These are phyloP conservation scores for Hymenoscyphus linearis DNA, from an alignment of 2,329 filamentous ascomycete genomes.

Conservation along the genomic window DNA sequence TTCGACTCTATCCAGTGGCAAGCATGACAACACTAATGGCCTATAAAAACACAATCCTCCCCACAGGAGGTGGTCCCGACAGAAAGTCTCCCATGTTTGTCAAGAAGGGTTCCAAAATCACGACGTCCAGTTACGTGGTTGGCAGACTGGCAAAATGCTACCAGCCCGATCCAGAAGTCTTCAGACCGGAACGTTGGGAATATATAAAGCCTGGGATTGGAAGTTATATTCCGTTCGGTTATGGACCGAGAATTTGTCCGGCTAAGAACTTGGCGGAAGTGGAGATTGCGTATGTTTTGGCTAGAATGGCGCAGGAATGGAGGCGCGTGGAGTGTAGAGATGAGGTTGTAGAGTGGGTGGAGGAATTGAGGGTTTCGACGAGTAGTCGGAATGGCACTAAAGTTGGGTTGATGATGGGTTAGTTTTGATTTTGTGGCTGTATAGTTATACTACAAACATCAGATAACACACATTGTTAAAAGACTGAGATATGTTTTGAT, in stretches of 20 bases:
- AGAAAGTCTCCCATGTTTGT: conserved; percentile 26
- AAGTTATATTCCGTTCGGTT: conserved; percentile 4
- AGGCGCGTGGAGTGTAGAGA: conserved; percentile 17
- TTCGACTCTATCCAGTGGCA: conserved; percentile 47
- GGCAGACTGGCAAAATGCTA: conserved; percentile 16
- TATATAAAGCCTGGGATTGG: conserved; percentile 7
- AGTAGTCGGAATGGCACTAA: conserved; percentile 6
- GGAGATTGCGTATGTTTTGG: conserved; percentile 5
- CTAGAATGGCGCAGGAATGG: conserved; percentile 2
- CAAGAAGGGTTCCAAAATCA: conserved; percentile 18
- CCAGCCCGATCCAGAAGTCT: conserved; percentile 33
- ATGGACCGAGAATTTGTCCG: conserved; percentile 5
- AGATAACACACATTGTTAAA: too few species aligned
- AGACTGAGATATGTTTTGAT: too few species aligned
- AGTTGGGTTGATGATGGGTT: not conserved
- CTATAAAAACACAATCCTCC: conserved; percentile 36
- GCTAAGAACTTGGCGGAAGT: conserved; percentile 1
- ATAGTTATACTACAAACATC: too few species aligned
- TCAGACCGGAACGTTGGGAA: conserved; percentile 38
- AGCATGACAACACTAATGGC: conserved; percentile 45
- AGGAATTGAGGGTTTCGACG: conserved; percentile 5
- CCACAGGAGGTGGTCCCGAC: conserved; percentile 28
- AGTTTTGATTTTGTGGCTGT: too few species aligned
- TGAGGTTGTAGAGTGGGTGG: conserved; percentile 20
- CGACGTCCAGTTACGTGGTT: conserved; percentile 24